These are phyloP conservation scores for Camelina laxa DNA, from an alignment of 345 rosid genomes.

Conservation along the genomic window DNA sequence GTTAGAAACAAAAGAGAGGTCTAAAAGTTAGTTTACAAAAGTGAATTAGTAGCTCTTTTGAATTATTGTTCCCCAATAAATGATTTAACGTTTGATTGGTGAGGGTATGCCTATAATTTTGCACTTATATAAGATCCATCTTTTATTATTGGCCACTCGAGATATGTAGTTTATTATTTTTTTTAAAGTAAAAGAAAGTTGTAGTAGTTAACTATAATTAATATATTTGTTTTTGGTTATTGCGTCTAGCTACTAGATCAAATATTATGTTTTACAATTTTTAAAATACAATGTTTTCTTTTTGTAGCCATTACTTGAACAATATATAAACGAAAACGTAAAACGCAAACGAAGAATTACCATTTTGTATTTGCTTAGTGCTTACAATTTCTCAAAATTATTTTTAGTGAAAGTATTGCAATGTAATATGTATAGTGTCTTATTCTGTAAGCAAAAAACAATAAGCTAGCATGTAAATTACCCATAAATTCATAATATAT, in stretches of 20 bases:
- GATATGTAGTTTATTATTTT: conserved; percentile 4
- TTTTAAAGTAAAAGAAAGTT: background rate
- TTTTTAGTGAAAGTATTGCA: background rate
- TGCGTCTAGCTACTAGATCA: background rate
- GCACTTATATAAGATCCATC: conserved; percentile 25
- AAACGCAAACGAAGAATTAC: background rate
- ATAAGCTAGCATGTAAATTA: background rate
- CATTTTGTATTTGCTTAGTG: background rate
- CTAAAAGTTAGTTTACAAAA: conserved; percentile 46
- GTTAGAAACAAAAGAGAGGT: conserved; percentile 46
- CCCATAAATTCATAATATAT: background rate
- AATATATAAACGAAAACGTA: background rate
- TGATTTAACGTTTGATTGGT: conserved; percentile 45
- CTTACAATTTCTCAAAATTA: background rate
- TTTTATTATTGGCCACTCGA: conserved; percentile 39
- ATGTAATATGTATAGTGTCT: background rate
- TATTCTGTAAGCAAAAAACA: background rate
- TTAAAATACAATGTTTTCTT: background rate
- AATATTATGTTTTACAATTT: background rate
- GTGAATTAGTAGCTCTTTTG: conserved; percentile 42
- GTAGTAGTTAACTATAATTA: background rate
- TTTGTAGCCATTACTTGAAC: background rate
- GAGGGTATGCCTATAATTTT: conserved; percentile 41
- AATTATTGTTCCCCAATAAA: conserved; percentile 39
- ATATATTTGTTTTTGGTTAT: background rate